Base-by-base conservation (phyloP, 176 grass and related monocot species). In the Oryza punctata region DNA sequence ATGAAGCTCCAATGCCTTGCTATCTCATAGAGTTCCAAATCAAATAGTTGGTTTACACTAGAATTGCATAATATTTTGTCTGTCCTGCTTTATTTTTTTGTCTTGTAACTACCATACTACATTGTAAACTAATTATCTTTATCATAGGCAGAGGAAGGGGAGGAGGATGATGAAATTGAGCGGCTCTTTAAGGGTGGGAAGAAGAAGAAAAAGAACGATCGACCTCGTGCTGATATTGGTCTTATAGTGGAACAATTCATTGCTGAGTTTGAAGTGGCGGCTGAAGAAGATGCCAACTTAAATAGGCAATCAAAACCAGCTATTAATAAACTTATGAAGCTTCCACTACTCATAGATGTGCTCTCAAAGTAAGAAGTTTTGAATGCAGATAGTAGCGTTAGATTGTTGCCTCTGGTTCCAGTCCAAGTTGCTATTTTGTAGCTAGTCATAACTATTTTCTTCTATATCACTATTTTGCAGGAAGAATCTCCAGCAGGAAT, bases 401-500 rank as follows among this genome's bases (percentile, higher is more conserved):
- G 19, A 67, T 75, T 15, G 63, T 64, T 26, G 1, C 11, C 7
- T 60, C 2, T 45, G 15, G 33, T 84, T 7, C 10, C 21, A 47
- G 15, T 82, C 35, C 0, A 6, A 35, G 30, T 50, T 73, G 73
- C 21, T 71, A 21, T 82, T 10, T 63, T 69, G 29, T 67, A 65
- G n/a, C 45, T 69, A 67, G 23, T 21, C 37, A 21, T 82, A 38
- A 78, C 37, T 45, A 70, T 70, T 85, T 81, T 61, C 40, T 75
- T 38, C 19, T 27, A 35, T 59, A 65, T 83, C 54, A 86, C 38
- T 72, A n/a, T 49, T 49, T 83, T 69, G 70, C 87, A 98, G 96
- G 85, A 98, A 95, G 45, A 95, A 94, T 69, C 93, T 98, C 76
- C 96, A 98, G 82, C 96, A 98, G 87, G 96, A 98, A 86, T 98